phyloP scores from a whole-genome alignment of 371 early-diverging fungal genomes.

The Sanchytrium tribonematis region DNA sequence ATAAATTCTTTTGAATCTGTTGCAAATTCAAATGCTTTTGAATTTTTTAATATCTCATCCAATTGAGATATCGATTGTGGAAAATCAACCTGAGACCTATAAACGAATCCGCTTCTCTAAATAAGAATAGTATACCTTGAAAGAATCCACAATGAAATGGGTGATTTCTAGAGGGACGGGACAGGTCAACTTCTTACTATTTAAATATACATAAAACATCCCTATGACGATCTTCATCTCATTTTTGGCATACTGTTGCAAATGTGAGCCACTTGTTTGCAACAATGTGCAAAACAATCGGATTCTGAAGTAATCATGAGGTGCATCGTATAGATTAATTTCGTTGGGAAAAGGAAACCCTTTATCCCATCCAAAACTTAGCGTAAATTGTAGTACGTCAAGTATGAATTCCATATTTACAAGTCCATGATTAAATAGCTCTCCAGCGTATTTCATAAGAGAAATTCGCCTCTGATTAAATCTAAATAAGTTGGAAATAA shows the following conservation, averaged over 20 bases:
- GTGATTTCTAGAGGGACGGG: slow-evolving; percentile 7
- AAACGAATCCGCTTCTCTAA: slow-evolving; percentile 10
- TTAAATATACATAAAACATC: slow-evolving; percentile 33
- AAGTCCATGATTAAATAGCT: slow-evolving; percentile 59
- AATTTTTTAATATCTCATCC: slow-evolving; percentile 11
- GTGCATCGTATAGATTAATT: slow-evolving; percentile 38
- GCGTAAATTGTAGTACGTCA: slow-evolving; percentile 47
- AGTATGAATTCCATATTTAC: slow-evolving; percentile 49
- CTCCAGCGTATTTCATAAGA: slow-evolving; percentile 50
- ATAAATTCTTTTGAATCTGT: slow-evolving; percentile 16
- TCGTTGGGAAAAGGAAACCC: slow-evolving; percentile 38
- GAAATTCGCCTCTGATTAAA: slow-evolving; percentile 67
- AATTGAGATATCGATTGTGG: slow-evolving; percentile 3
- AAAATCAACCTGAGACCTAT: slow-evolving; percentile 6
- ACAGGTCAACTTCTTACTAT: not conserved
- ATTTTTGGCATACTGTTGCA: slow-evolving; percentile 35
- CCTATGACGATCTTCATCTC: slow-evolving; percentile 39
- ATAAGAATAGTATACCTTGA: slow-evolving; percentile 19
- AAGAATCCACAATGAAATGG: slow-evolving; percentile 16
- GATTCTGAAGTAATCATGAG: slow-evolving; percentile 72
- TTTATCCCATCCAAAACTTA: slow-evolving; percentile 52
- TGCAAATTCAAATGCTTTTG: slow-evolving; percentile 18
- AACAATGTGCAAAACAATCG: slow-evolving; percentile 58
- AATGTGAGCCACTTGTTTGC: slow-evolving; percentile 57
- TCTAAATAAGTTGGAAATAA: too few species aligned